Conservation (phyloP, 176 grass and related monocot genomes). For the Guadua angustifolia region DNA sequence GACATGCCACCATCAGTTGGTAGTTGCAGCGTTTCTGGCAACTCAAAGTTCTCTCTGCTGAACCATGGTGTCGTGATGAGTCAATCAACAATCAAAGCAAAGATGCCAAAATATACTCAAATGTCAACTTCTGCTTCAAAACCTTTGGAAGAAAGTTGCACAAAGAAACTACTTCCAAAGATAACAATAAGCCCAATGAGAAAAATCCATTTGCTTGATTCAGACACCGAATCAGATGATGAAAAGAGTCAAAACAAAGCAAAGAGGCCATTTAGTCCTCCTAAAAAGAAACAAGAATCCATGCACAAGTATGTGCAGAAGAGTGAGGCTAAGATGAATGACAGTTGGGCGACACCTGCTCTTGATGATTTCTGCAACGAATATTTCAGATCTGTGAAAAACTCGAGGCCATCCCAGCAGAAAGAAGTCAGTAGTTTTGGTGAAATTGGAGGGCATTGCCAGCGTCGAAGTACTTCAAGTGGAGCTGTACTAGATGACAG, state of each 20-base stretch:
- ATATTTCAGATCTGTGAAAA: slow-evolving; percentile 67
- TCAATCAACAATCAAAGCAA: slow-evolving; percentile 60
- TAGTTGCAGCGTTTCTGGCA: slow-evolving; percentile 50
- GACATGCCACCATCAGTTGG: slow-evolving; percentile 56
- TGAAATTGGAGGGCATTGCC: slow-evolving; percentile 52
- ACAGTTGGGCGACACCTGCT: slow-evolving; percentile 71
- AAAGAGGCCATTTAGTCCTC: slow-evolving; percentile 30
- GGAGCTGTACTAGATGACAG: slow-evolving; percentile 30
- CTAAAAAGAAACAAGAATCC: slow-evolving; percentile 37
- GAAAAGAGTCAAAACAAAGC: slow-evolving; percentile 46
- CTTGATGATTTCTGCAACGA: slow-evolving; percentile 86
- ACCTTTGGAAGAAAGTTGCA: slow-evolving; percentile 69
- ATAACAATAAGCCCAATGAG: slow-evolving; percentile 71
- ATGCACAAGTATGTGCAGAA: slow-evolving; percentile 43
- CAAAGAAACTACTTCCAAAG: slow-evolving; percentile 70
- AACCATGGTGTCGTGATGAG: slow-evolving; percentile 53
- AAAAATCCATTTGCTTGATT: slow-evolving; percentile 81
- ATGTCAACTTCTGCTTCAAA: slow-evolving; percentile 48
- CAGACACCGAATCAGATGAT: slow-evolving; percentile 80
- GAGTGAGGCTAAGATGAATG: slow-evolving; percentile 11
- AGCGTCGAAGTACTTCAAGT: slow-evolving; percentile 46
- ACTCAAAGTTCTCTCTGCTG: slow-evolving; percentile 65
- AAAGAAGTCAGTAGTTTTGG: slow-evolving; percentile 39
- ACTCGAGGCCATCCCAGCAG: slow-evolving; percentile 37
- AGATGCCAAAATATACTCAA: slow-evolving; percentile 44